Evolutionary conservation across 345 rosid genomes (phyloP).

Genomic region (Excoecaria agallocha): DNA sequence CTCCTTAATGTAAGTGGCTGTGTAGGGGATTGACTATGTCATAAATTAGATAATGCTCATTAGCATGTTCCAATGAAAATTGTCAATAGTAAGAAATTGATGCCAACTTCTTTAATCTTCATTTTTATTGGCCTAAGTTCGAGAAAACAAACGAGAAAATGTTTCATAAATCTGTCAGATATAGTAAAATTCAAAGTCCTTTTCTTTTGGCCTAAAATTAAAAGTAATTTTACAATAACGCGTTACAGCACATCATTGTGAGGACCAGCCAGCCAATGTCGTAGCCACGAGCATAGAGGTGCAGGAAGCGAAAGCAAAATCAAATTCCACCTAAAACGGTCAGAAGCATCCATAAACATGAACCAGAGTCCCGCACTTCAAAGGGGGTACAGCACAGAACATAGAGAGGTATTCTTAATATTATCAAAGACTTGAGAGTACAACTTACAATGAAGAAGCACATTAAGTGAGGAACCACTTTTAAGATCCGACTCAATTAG

Average conservation of each 20-base stretch:
- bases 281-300: too few species aligned
- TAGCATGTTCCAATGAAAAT: not conserved
- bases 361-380: not conserved
- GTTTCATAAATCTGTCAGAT: not conserved
- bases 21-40: not conserved
- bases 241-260: too few species aligned
- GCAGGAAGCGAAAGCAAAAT: too few species aligned
- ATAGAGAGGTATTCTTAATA: not conserved
- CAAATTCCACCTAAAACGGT: too few species aligned
- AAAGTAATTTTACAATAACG: too few species aligned
- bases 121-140: too few species aligned
- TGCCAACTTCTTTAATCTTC: too few species aligned
- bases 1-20: not conserved
- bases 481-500: slow-evolving; percentile 3
- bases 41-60: not conserved
- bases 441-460: slow-evolving; percentile 25
- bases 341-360: not conserved
- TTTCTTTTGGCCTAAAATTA: too few species aligned
- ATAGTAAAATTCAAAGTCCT: not conserved
- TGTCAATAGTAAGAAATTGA: not conserved
- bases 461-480: not conserved
- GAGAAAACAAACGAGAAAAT: not conserved
- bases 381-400: not conserved
- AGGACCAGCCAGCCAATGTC: too few species aligned
- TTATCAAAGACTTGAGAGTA: slow-evolving; percentile 9